phyloP scores from a whole-genome alignment of 345 rosid species.

The Geranium rotundifolium region DNA sequence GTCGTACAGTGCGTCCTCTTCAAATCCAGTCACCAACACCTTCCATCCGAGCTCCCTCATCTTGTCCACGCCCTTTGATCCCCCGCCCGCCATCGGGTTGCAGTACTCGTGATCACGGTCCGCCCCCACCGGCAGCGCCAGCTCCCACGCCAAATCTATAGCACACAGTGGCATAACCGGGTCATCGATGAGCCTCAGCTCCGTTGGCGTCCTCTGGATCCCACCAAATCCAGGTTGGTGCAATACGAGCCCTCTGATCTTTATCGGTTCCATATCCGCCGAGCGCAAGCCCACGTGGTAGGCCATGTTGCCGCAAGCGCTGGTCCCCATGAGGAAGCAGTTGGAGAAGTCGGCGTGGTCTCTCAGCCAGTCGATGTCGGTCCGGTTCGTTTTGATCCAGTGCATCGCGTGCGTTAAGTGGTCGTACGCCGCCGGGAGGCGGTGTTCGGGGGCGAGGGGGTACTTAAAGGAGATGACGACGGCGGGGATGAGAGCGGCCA shows the following conservation, averaged over 20 bases:
- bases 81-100: constrained; percentile 34
- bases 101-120: no score
- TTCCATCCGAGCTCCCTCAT: constrained; percentile 13
- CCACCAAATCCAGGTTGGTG: constrained; percentile 59
- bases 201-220: constrained; percentile 27
- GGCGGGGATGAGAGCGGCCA: constrained; percentile 22
- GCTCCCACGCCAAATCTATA: constrained; percentile 44
- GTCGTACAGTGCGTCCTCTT: constrained; percentile 8
- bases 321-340: constrained; percentile 42
- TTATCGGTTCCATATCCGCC: constrained; percentile 27
- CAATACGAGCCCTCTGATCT: constrained; percentile 49
- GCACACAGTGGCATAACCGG: constrained; percentile 11
- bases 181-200: constrained; percentile 24
- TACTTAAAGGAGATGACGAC: constrained; percentile 36
- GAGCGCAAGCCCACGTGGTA: constrained; percentile 34
- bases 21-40: constrained; percentile 30
- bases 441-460: constrained; percentile 57
- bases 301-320: constrained; percentile 54
- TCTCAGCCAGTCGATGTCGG: constrained; percentile 34
- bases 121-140: constrained; percentile 43
- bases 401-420: constrained; percentile 37
- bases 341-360: constrained; percentile 36
- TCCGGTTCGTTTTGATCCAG: constrained; percentile 26
- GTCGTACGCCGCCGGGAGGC: constrained; percentile 59
- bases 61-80: constrained; percentile 11